Evolutionary conservation across 1,139 yeast species (phyloP).

Genomic region (Wickerhamomyces sp.): DNA sequence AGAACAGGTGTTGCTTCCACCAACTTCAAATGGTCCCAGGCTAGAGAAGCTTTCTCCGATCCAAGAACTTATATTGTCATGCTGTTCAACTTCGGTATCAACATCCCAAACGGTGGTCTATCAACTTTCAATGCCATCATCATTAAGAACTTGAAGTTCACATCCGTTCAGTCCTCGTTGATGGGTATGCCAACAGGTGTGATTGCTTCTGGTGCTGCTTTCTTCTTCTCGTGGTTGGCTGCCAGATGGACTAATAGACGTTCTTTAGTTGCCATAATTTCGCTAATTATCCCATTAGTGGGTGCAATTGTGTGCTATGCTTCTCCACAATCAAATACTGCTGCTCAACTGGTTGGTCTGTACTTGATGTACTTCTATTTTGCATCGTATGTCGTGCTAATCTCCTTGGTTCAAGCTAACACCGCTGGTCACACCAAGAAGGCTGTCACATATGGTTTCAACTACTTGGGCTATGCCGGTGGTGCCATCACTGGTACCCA

Average conservation of each 20-base stretch:
- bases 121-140: conserved; percentile 40
- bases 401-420: conserved; percentile 47
- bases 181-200: conserved; percentile 37
- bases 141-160: conserved; percentile 32
- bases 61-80: conserved; percentile 45
- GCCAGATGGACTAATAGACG: conserved; percentile 22
- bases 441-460: conserved; percentile 31
- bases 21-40: conserved; percentile 35
- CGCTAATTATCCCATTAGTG: conserved; percentile 32
- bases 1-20: conserved; percentile 40
- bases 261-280: conserved; percentile 31
- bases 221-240: conserved; percentile 36
- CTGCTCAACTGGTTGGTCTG: conserved; percentile 24
- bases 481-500: conserved; percentile 60
- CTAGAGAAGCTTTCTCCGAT: conserved; percentile 40
- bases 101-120: conserved; percentile 50
- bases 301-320: conserved; percentile 28
- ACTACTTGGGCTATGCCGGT: conserved; percentile 48
- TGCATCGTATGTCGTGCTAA: conserved; percentile 42
- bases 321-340: conserved; percentile 24
- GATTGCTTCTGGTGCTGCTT: conserved; percentile 31
- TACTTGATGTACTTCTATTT: conserved; percentile 24
- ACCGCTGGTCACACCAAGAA: conserved; percentile 56
- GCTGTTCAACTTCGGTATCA: conserved; percentile 34
- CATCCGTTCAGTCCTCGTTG: conserved; percentile 31